Conservation (phyloP, 768 basidiomycete species). For the Lactarius indigo region DNA sequence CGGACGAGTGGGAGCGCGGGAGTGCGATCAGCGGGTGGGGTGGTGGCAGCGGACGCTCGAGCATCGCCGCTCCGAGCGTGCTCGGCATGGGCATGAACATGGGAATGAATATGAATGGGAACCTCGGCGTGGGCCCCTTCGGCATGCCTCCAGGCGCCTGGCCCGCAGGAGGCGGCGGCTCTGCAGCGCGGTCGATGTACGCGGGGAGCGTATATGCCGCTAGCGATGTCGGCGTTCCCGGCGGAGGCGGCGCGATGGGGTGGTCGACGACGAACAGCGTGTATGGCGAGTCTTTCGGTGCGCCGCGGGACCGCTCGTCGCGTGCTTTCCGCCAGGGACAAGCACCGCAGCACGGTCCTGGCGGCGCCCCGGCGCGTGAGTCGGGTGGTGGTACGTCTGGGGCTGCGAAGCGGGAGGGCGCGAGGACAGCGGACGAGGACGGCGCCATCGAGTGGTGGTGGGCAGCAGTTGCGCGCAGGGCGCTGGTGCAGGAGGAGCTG, state of each 20-base stretch:
- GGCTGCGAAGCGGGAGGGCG: slow-evolving; percentile 19
- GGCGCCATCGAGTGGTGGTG: slow-evolving; percentile 29
- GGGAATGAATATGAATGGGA: slow-evolving; percentile 25
- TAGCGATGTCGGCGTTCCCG: slow-evolving; percentile 33
- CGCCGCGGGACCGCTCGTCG: slow-evolving; percentile 30
- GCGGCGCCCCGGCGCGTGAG: neutral
- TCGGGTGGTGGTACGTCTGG: slow-evolving; percentile 17
- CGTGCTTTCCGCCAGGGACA: slow-evolving; percentile 20
- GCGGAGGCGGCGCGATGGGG: slow-evolving; percentile 23
- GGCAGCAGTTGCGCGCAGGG: slow-evolving; percentile 18
- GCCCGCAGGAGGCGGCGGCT: slow-evolving; percentile 36
- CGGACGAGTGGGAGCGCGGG: slow-evolving; percentile 85
- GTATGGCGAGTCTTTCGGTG: slow-evolving; percentile 53
- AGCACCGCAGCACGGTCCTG: slow-evolving; percentile 8
- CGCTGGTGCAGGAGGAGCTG: neutral
- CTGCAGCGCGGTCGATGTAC: slow-evolving; percentile 50
- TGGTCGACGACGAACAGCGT: slow-evolving; percentile 56
- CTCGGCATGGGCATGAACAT: slow-evolving; percentile 36
- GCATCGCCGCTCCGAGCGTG: slow-evolving; percentile 32
- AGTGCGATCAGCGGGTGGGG: slow-evolving; percentile 43
- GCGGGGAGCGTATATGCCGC: slow-evolving; percentile 67
- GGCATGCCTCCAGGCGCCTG: slow-evolving; percentile 35
- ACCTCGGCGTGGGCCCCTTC: slow-evolving; percentile 23
- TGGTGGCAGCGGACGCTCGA: slow-evolving; percentile 27
- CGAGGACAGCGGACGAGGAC: slow-evolving; percentile 33